Evolutionary conservation across 2,329 filamentous ascomycete species (phyloP).

Genomic region (Apiospora sp.): DNA sequence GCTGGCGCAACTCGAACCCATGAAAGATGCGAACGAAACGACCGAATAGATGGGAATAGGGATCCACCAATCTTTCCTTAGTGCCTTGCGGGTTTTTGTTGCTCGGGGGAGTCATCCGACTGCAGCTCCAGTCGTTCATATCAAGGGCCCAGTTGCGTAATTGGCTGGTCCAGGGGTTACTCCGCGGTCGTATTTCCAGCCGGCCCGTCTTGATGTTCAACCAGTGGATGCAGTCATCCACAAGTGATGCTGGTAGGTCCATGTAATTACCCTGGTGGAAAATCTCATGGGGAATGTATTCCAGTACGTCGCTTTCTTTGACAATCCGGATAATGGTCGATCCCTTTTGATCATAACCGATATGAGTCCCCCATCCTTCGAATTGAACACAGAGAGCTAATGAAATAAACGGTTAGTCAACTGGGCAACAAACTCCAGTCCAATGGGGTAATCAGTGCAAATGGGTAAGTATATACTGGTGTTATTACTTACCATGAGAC

Average conservation of each 20-base stretch:
- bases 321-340: constrained; percentile 53
- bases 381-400: constrained; percentile 37
- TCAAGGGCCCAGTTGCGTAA: constrained; percentile 46
- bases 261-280: constrained; percentile 40
- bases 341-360: constrained; percentile 55
- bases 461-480: no score
- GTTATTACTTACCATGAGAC: constrained; percentile 51
- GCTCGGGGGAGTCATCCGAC: constrained; percentile 17
- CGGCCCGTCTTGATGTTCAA: constrained; percentile 47
- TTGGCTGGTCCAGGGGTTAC: constrained; percentile 28
- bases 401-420: constrained; percentile 30
- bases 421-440: not conserved
- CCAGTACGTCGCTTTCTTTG: constrained; percentile 35
- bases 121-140: constrained; percentile 33
- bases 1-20: constrained; percentile 53
- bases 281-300: constrained; percentile 44
- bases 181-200: constrained; percentile 58
- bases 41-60: constrained; percentile 50
- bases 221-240: constrained; percentile 67
- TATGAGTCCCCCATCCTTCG: constrained; percentile 56
- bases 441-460: not conserved
- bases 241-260: constrained; percentile 60
- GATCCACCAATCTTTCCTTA: constrained; percentile 54
- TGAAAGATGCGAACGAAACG: constrained; percentile 54
- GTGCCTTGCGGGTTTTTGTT: not conserved